A percentile compares a stretch with the other conserved stretches of the same genome.
phyloP scores from a whole-genome alignment of 768 basidiomycete genomes.

The Russula virescens region DNA sequence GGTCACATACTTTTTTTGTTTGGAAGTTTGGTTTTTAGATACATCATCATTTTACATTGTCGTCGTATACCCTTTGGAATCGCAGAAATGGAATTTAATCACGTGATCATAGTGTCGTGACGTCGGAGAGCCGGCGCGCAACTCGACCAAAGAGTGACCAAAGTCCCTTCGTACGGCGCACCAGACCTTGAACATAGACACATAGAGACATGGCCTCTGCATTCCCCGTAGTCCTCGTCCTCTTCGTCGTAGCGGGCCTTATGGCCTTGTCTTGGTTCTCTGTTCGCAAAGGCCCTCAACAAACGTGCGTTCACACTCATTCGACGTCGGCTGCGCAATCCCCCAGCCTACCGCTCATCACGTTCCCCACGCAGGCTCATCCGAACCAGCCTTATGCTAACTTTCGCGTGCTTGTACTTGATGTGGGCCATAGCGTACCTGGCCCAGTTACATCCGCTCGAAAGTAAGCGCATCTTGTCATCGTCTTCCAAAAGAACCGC shows the following conservation, averaged over 20 bases:
- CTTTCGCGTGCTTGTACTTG: slow-evolving; percentile 80
- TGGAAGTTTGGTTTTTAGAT: too few species aligned
- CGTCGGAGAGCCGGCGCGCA: too few species aligned
- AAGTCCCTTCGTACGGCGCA: too few species aligned
- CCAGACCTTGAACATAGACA: too few species aligned
- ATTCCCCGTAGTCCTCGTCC: slow-evolving; percentile 61
- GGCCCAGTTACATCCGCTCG: slow-evolving; percentile 87
- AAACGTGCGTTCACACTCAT: slow-evolving; percentile 58
- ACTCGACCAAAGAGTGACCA: too few species aligned
- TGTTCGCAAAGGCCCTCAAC: slow-evolving; percentile 81
- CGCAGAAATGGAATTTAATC: too few species aligned
- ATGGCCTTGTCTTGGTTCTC: slow-evolving; percentile 62
- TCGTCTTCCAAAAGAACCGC: neutral
- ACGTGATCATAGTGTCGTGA: too few species aligned
- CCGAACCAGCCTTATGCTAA: slow-evolving; percentile 73
- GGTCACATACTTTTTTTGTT: too few species aligned
- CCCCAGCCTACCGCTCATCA: neutral
- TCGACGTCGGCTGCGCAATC: neutral
- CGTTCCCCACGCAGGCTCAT: slow-evolving; percentile 51
- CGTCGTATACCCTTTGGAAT: too few species aligned
- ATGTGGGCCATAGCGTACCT: slow-evolving; percentile 98
- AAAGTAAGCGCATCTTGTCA: slow-evolving; percentile 46
- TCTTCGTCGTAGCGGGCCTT: slow-evolving; percentile 58
- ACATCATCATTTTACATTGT: too few species aligned
- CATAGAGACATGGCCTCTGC: slow-evolving; percentile 56